A percentile compares a stretch with the other conserved stretches of the same genome.
phyloP scores from a whole-genome alignment of 768 basidiomycete species.

The Crepidotus variabilis region DNA sequence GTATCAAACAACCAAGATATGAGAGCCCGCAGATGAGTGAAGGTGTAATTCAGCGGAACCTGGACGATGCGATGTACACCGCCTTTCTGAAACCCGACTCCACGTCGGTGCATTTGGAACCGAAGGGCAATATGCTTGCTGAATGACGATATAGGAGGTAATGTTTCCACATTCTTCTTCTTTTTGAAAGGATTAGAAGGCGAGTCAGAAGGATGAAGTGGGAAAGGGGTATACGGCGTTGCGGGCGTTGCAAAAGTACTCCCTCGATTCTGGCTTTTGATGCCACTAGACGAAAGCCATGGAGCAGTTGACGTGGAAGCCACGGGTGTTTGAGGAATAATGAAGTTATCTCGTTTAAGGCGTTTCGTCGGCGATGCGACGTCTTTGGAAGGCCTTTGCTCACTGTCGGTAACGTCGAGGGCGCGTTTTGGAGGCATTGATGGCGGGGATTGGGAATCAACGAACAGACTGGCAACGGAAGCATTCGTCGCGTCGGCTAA shows the following conservation, averaged over 20 bases:
- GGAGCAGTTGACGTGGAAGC: not conserved
- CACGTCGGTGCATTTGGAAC: slow-evolving; percentile 50
- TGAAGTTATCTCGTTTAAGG: not conserved
- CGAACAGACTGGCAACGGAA: not conserved
- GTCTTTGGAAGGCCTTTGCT: not conserved
- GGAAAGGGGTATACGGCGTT: slow-evolving; percentile 36
- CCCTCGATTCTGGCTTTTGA: not conserved
- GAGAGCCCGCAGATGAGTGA: slow-evolving; percentile 60
- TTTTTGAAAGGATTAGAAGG: slow-evolving; percentile 70
- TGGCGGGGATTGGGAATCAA: not conserved
- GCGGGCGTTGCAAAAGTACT: slow-evolving; percentile 9
- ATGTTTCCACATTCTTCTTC: slow-evolving; percentile 38
- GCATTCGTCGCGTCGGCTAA: not conserved
- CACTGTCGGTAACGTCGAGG: not conserved
- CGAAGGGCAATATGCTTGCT: slow-evolving; percentile 60
- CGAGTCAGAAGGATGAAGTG: slow-evolving; percentile 56
- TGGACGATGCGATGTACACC: slow-evolving; percentile 64
- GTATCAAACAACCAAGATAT: slow-evolving; percentile 56
- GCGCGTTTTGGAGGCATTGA: not conserved
- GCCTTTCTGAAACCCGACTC: slow-evolving; percentile 30
- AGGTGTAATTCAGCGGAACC: slow-evolving; percentile 67
- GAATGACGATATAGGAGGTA: slow-evolving; percentile 45
- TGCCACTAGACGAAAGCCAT: slow-evolving; percentile 3
- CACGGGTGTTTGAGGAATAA: not conserved
- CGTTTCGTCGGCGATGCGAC: not conserved